These are phyloP conservation scores for Vitis riparia DNA, from an alignment of 164 flowering plant species.

Conservation along the genomic window DNA sequence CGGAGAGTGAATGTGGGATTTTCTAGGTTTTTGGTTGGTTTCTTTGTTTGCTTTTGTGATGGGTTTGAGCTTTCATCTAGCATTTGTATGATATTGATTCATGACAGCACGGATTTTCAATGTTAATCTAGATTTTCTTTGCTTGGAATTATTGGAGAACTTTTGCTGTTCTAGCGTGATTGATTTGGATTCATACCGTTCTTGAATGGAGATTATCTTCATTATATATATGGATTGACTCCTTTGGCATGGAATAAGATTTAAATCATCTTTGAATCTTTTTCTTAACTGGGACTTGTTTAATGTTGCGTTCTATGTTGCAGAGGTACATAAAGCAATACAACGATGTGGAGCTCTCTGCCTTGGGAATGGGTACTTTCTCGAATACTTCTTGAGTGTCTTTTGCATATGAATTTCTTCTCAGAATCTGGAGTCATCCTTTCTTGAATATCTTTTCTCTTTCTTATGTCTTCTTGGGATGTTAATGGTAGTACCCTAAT, in stretches of 20 bases:
- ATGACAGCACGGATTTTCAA: neutral
- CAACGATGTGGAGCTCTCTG: slow-evolving; percentile 41
- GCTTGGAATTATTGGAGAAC: too few relatives aligned
- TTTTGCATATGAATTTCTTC: neutral
- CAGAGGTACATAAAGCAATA: slow-evolving; percentile 36
- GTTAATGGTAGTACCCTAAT: too few relatives aligned
- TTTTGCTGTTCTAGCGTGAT: too few relatives aligned
- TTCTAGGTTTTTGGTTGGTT: too few relatives aligned
- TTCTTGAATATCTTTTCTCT: too few relatives aligned
- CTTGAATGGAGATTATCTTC: neutral
- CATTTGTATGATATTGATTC: neutral
- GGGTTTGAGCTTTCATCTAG: neutral
- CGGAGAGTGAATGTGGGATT: too few relatives aligned
- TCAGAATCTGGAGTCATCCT: too few relatives aligned
- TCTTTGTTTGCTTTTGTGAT: neutral
- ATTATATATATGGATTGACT: neutral
- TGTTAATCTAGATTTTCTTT: too few relatives aligned
- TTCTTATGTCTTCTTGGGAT: too few relatives aligned
- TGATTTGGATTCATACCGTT: too few relatives aligned
- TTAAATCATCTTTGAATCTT: neutral
- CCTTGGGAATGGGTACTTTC: slow-evolving; percentile 41
- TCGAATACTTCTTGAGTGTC: neutral
- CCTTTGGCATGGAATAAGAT: too few relatives aligned
- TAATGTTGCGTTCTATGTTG: slow-evolving; percentile 6
- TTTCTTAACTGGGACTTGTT: neutral